Base-by-base conservation (phyloP, 495 filamentous ascomycete species). In the Daldinia childiae region DNA sequence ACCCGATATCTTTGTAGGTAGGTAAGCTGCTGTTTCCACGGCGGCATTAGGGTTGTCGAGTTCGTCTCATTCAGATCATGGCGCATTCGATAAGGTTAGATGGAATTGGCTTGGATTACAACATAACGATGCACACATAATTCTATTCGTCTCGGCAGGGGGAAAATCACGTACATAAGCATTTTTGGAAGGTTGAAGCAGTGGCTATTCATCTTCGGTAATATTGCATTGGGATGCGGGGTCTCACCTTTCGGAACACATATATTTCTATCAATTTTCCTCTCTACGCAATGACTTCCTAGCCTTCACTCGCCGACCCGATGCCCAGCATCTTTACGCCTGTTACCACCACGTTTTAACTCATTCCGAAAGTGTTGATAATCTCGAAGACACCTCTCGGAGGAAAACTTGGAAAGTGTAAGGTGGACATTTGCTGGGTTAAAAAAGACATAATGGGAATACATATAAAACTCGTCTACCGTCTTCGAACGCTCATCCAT, bases 141-240 rank as follows among this genome's bases (percentile, higher is more conserved):
- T 78, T 74, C 64, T 75, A 73, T 73, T 76, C 72, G 65, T 70
- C 64, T 34, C 68, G 71, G 71, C 26, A 56, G 30, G 71, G 38
- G 27, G 38, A 69, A 70, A 71, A 61, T 54, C 27, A 76, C 71
- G 76, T 76, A 78, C 76, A 78, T 78, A 76, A 73, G 74, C 74
- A 78, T 78, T 72, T 72, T 72, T 76, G 74, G 72, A 71, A 71
- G 67, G 74, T 59, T 63, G 71, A 71, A 76, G 70, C 63, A 68
- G 74, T 78, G 76, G 54, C 69, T 75, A 72, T 76, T 74, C 66
- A 76, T 78, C 70, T 79, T 77, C 75, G 79, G 77, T 79, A 79
- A 80, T 79, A 78, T 75, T 79, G 78, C 78, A 80, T 79, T 78
- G 77, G 77, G 71, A 76, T 74, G 76, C 76, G 76, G 73, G 68